phyloP scores from a whole-genome alignment of 1,284 basidiomycete species.

The Austroboletus novae-zelandiae region DNA sequence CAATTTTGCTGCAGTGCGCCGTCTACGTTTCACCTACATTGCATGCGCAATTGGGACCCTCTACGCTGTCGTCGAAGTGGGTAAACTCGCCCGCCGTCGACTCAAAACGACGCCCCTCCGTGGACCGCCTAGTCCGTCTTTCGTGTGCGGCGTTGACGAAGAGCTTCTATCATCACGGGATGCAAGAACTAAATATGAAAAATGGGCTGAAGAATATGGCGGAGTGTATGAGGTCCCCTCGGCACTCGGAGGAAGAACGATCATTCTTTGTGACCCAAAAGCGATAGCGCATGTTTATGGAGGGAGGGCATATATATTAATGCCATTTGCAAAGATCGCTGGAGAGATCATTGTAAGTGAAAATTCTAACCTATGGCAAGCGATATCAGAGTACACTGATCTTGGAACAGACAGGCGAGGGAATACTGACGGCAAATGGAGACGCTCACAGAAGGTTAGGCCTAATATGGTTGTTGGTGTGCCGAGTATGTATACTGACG shows the following conservation, averaged over 20 bases:
- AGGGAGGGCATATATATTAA: conserved; percentile 30
- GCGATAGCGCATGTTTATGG: conserved; percentile 52
- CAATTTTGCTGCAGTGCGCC: no score
- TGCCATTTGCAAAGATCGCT: not conserved
- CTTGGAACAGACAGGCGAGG: conserved; percentile 19
- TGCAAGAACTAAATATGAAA: conserved; percentile 25
- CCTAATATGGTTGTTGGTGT: no score
- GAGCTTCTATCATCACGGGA: conserved; percentile 13
- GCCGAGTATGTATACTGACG: not conserved
- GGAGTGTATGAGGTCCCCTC: conserved; percentile 43
- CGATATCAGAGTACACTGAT: not conserved
- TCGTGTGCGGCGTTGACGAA: conserved; percentile 28
- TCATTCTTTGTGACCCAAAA: conserved; percentile 54
- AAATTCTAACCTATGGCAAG: no score
- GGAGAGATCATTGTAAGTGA: conserved; percentile 21
- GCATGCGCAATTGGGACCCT: no score
- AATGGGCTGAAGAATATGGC: conserved; percentile 46
- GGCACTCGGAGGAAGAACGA: conserved; percentile 37
- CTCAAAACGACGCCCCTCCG: conserved; percentile 31
- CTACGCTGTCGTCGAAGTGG: no score
- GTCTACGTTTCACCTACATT: no score
- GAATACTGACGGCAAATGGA: conserved; percentile 18
- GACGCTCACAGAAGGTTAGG: conserved; percentile 23
- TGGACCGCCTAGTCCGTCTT: conserved; percentile 30
- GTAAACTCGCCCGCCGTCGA: not conserved